Evolutionary conservation across 495 filamentous ascomycete species (phyloP).

Genomic region (Hypoxylon fragiforme): DNA sequence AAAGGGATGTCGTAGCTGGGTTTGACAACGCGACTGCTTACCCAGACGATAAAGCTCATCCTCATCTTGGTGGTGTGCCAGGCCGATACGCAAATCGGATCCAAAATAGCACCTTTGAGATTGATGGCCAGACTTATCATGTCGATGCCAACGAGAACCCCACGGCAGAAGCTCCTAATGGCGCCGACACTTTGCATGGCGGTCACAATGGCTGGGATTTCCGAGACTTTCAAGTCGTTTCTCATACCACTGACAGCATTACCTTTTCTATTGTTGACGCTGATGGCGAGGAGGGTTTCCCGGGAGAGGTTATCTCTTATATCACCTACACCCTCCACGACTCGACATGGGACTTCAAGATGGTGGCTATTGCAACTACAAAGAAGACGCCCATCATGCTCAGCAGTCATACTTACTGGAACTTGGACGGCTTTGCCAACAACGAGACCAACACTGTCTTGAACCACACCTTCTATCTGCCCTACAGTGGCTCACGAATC

Average conservation of each 20-base stretch:
- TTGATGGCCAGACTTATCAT: slow-evolving; percentile 67
- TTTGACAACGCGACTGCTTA: slow-evolving; percentile 80
- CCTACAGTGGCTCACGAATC: slow-evolving; percentile 69
- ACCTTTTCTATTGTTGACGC: slow-evolving; percentile 79
- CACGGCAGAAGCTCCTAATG: slow-evolving; percentile 48
- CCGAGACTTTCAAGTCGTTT: slow-evolving; percentile 76
- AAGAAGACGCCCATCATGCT: slow-evolving; percentile 71
- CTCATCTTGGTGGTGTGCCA: slow-evolving; percentile 75
- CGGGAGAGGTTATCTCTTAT: slow-evolving; percentile 76
- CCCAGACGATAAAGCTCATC: slow-evolving; percentile 65
- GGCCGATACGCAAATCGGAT: slow-evolving; percentile 87
- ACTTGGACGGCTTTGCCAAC: slow-evolving; percentile 77
- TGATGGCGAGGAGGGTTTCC: slow-evolving; percentile 74
- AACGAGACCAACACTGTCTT: slow-evolving; percentile 62
- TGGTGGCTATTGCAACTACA: slow-evolving; percentile 56
- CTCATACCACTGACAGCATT: slow-evolving; percentile 66
- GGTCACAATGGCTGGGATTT: slow-evolving; percentile 81
- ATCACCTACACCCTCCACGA: slow-evolving; percentile 67
- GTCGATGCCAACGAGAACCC: slow-evolving; percentile 72
- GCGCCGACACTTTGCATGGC: slow-evolving; percentile 76
- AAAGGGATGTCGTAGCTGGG: slow-evolving; percentile 71
- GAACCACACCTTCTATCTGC: slow-evolving; percentile 74
- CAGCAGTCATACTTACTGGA: slow-evolving; percentile 77
- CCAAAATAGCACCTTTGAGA: slow-evolving; percentile 78
- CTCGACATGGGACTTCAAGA: slow-evolving; percentile 58